Percentiles rank a stretch among this genome's conserved stretches.
These are phyloP conservation scores for Claviceps monticola DNA, from an alignment of 2,329 filamentous ascomycete species.

Conservation along the genomic window DNA sequence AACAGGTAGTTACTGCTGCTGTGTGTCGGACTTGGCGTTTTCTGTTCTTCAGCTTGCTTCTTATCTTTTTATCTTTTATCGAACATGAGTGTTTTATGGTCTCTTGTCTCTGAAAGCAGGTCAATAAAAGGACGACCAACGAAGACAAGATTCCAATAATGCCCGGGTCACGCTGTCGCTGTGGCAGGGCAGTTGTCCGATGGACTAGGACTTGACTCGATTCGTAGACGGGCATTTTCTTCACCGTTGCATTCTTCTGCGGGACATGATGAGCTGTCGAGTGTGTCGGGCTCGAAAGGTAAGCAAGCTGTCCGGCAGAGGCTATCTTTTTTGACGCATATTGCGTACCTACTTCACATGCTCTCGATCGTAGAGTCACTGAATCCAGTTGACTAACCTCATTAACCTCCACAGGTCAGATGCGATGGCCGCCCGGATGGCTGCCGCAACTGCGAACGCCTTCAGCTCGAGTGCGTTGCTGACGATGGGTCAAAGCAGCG, in stretches of 20 bases:
- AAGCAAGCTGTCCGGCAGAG: constrained; percentile 1
- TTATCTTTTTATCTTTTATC: too few relatives aligned
- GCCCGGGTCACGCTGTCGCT: neutral
- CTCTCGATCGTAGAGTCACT: neutral
- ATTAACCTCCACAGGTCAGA: constrained; percentile 20
- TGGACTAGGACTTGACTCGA: neutral
- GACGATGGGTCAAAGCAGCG: constrained; percentile 18
- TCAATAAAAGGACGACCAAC: too few relatives aligned
- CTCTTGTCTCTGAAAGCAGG: too few relatives aligned
- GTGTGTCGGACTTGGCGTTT: neutral
- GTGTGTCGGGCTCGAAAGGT: constrained; percentile 28
- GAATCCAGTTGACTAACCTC: neutral
- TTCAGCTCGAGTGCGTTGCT: constrained; percentile 26
- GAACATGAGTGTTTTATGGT: too few relatives aligned
- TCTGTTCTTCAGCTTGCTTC: neutral
- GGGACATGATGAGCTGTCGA: constrained; percentile 19
- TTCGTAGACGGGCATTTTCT: neutral
- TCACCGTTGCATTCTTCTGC: neutral
- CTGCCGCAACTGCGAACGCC: constrained; percentile 28
- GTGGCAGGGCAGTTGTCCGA: neutral
- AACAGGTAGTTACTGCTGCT: neutral
- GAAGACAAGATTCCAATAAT: neutral
- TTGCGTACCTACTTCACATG: too few relatives aligned
- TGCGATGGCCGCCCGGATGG: constrained; percentile 27
- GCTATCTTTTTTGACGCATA: too few relatives aligned